These are phyloP conservation scores for Vitis cinerea DNA, from an alignment of 164 flowering plant genomes.

Conservation along the genomic window DNA sequence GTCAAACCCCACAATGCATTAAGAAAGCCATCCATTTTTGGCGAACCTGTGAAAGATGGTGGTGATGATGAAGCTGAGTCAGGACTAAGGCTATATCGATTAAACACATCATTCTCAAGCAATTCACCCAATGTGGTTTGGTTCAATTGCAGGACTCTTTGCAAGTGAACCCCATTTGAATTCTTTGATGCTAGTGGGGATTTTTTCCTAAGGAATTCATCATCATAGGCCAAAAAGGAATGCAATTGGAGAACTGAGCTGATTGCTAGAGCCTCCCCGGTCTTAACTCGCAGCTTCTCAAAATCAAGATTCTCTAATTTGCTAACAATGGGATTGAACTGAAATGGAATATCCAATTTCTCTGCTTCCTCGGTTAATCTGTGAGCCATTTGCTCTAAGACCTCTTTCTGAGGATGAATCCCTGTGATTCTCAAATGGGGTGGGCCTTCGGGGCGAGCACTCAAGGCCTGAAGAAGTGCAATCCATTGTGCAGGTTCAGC, in stretches of 20 bases:
- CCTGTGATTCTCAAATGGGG: slow-evolving; percentile 94
- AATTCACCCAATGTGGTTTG: slow-evolving; percentile 51
- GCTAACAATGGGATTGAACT: slow-evolving; percentile 71
- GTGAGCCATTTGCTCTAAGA: slow-evolving; percentile 72
- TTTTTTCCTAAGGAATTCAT: slow-evolving; percentile 38
- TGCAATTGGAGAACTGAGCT: slow-evolving; percentile 82
- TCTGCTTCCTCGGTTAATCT: slow-evolving; percentile 81
- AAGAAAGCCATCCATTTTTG: slow-evolving; percentile 66
- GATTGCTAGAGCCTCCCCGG: slow-evolving; percentile 92
- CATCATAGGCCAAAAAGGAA: slow-evolving; percentile 60
- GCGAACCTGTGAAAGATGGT: slow-evolving; percentile 26
- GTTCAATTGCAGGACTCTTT: slow-evolving; percentile 45
- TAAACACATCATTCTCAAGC: slow-evolving; percentile 57
- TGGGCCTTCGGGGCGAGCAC: slow-evolving; percentile 79
- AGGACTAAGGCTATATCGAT: slow-evolving; percentile 54
- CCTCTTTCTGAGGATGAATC: slow-evolving; percentile 77
- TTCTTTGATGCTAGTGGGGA: slow-evolving; percentile 36
- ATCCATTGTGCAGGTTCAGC: slow-evolving; percentile 57
- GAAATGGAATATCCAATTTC: slow-evolving; percentile 83
- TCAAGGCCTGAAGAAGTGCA: slow-evolving; percentile 45
- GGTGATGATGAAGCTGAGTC: slow-evolving; percentile 74
- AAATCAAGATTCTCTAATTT: slow-evolving; percentile 66
- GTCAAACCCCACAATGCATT: slow-evolving; percentile 64
- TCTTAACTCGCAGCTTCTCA: slow-evolving; percentile 75
- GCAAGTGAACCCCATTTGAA: slow-evolving; percentile 44